Percentiles rank a stretch among this genome's conserved stretches.
Evolutionary conservation across 352 stramenopile species (phyloP).

Genomic region (Phytophthora pini): DNA sequence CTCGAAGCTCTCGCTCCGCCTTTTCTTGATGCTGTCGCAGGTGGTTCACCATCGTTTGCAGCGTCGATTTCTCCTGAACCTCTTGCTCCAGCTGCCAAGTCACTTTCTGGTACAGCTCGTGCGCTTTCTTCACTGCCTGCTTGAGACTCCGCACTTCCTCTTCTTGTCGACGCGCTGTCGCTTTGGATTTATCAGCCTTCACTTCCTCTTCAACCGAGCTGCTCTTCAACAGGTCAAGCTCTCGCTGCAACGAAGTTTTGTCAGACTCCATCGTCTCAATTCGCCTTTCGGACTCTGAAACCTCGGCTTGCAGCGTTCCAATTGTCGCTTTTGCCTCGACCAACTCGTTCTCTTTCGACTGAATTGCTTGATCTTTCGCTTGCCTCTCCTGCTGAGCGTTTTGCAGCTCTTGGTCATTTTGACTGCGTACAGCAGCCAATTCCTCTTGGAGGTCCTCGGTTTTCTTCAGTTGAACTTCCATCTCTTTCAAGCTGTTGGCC

Average conservation of each 20-base stretch:
- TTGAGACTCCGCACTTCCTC: conserved; percentile 69
- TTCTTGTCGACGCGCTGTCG: conserved; percentile 46
- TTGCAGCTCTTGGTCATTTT: conserved; percentile 28
- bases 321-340: conserved; percentile 34
- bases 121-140: conserved; percentile 60
- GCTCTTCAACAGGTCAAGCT: conserved; percentile 45
- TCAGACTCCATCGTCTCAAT: conserved; percentile 38
- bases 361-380: conserved; percentile 33
- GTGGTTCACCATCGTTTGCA: conserved; percentile 50
- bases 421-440: conserved; percentile 35
- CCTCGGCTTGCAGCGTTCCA: conserved; percentile 26
- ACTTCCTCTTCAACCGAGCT: conserved; percentile 58
- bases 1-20: conserved; percentile 45
- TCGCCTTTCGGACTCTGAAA: conserved; percentile 18
- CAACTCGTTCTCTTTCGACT: conserved; percentile 42
- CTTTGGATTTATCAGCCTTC: conserved; percentile 49
- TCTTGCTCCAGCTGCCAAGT: conserved; percentile 67
- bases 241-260: conserved; percentile 37
- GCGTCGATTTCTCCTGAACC: conserved; percentile 47
- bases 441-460: conserved; percentile 51
- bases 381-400: conserved; percentile 26
- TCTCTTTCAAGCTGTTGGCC: conserved; percentile 50
- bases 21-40: conserved; percentile 49
- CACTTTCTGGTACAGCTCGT: conserved; percentile 66
- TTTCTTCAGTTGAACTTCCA: conserved; percentile 44